Evolutionary conservation across 2,329 filamentous ascomycete species (phyloP).

Genomic region (Fusarium falciforme): DNA sequence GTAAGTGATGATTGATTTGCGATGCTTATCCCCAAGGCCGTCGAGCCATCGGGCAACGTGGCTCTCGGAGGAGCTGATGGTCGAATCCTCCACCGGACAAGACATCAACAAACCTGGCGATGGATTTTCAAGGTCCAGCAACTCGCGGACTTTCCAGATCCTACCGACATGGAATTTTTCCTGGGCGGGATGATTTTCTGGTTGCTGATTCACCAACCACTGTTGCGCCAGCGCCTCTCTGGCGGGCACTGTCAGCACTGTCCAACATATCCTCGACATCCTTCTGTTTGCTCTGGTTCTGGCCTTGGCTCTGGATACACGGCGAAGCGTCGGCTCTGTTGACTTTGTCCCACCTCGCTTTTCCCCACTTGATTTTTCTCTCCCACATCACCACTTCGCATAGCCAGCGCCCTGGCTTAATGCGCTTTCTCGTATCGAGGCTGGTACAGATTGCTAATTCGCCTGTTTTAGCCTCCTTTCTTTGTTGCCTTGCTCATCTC

Average conservation of each 20-base stretch:
- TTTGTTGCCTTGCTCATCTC: conserved; percentile 34
- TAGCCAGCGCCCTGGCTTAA: not conserved
- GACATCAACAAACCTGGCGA: not conserved
- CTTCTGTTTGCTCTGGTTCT: not conserved
- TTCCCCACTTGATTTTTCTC: not conserved
- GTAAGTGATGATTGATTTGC: conserved; percentile 29
- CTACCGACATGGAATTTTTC: not conserved
- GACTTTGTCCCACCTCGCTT: not conserved
- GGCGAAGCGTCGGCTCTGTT: not conserved
- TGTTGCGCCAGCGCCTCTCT: not conserved
- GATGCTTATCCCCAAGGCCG: not conserved
- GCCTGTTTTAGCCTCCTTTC: conserved; percentile 20
- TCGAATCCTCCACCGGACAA: not conserved
- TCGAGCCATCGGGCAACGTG: not conserved
- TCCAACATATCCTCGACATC: not conserved
- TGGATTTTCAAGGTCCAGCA: not conserved
- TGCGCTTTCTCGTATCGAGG: not conserved
- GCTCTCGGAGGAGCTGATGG: not conserved
- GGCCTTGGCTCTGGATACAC: conserved; percentile 4
- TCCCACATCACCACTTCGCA: not conserved
- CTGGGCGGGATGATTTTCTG: not conserved
- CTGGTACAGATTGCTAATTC: conserved; percentile 15
- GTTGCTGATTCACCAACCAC: conserved; percentile 20
- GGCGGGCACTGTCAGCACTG: not conserved
- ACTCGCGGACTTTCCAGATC: not conserved